Conservation (phyloP, 1,284 basidiomycete species). For the Butyriboletus regius region DNA sequence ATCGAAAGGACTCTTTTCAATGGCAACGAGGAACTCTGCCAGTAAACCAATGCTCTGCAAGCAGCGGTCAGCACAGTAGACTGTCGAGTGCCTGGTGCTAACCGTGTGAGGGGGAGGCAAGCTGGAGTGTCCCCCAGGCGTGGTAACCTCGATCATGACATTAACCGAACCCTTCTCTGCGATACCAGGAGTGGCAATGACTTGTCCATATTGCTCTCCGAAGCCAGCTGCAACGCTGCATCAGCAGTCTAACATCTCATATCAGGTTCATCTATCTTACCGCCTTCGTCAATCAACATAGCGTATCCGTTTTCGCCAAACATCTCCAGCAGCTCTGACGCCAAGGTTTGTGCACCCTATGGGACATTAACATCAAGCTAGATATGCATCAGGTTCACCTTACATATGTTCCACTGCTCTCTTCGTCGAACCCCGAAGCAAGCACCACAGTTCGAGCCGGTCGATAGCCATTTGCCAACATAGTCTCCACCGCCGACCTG, state of each 20-base stretch:
- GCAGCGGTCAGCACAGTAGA: not conserved
- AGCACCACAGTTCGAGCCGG: constrained; percentile 48
- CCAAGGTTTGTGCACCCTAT: constrained; percentile 27
- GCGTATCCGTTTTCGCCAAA: constrained; percentile 50
- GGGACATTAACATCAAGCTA: constrained; percentile 1
- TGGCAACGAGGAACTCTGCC: constrained; percentile 35
- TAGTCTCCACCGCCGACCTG: constrained; percentile 37
- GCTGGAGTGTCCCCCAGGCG: constrained; percentile 53
- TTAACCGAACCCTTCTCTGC: constrained; percentile 55
- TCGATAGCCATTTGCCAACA: constrained; percentile 40
- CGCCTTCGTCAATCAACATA: constrained; percentile 47
- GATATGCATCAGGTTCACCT: constrained; percentile 1
- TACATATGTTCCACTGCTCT: constrained; percentile 46
- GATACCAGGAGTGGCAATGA: constrained; percentile 43
- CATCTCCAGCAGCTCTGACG: constrained; percentile 36
- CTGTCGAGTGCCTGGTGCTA: not conserved
- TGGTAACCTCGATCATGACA: constrained; percentile 41
- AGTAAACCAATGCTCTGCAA: constrained; percentile 42
- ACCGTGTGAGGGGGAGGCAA: constrained; percentile 43
- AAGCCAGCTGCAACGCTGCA: constrained; percentile 28
- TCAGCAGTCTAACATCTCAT: constrained; percentile 10
- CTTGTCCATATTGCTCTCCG: constrained; percentile 29
- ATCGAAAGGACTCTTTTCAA: constrained; percentile 38
- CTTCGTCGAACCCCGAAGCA: constrained; percentile 61
- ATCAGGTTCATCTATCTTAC: constrained; percentile 23